Percentiles rank a stretch among this genome's conserved stretches.
Evolutionary conservation across 106 monocot genomes (phyloP).

Genomic region (Acanthochlamys bracteata): DNA sequence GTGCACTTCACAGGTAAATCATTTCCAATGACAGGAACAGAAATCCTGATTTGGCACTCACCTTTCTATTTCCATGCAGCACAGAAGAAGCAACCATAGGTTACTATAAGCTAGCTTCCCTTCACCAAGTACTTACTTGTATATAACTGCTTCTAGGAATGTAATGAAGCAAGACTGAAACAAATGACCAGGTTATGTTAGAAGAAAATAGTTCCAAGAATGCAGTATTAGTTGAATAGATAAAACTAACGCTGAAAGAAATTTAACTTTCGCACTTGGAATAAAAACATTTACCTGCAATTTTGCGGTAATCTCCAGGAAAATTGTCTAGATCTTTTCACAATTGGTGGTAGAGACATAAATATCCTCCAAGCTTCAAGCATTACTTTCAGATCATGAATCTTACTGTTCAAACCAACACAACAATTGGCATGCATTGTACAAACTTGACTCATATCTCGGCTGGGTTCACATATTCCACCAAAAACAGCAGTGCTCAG

Average conservation of each 20-base stretch:
- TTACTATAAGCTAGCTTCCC: not conserved
- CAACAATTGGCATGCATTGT: slow-evolving; percentile 22
- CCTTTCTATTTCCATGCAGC: too few species aligned
- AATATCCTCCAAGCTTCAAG: slow-evolving; percentile 8
- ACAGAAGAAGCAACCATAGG: too few species aligned
- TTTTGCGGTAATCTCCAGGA: slow-evolving; percentile 16
- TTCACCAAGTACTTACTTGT: not conserved
- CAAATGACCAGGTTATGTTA: not conserved
- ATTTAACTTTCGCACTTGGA: not conserved
- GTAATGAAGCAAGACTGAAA: slow-evolving; percentile 1
- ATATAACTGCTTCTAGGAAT: not conserved
- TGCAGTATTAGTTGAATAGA: not conserved
- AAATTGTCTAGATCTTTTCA: not conserved
- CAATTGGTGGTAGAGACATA: slow-evolving; percentile 8
- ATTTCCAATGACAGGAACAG: too few species aligned
- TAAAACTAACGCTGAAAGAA: not conserved
- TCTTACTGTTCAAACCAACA: slow-evolving; percentile 11
- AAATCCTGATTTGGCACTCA: too few species aligned
- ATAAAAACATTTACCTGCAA: slow-evolving; percentile 12
- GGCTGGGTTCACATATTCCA: slow-evolving; percentile 13
- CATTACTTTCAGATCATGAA: slow-evolving; percentile 13
- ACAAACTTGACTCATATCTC: slow-evolving; percentile 10
- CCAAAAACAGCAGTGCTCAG: slow-evolving; percentile 12
- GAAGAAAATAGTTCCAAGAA: not conserved
- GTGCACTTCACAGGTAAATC: too few species aligned